phyloP scores from a whole-genome alignment of 345 rosid genomes.

The Salix dunnii region DNA sequence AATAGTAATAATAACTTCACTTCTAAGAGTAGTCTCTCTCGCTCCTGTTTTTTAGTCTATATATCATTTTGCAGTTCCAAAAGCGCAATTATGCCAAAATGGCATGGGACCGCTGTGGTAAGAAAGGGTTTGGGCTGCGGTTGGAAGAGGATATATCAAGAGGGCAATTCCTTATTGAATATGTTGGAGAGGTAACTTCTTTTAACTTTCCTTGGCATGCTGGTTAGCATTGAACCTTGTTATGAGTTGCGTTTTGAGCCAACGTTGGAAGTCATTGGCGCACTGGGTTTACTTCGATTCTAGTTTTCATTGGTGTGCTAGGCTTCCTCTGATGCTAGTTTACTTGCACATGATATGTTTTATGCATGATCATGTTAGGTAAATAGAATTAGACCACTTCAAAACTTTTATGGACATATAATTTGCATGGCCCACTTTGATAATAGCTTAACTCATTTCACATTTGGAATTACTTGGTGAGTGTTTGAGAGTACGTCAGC shows the following conservation, averaged over 20 bases:
- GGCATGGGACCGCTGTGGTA: constrained; percentile 75
- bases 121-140: constrained; percentile 93
- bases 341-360: background rate
- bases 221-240: constrained; percentile 4
- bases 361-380: background rate
- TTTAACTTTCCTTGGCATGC: too few species aligned
- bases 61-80: constrained; percentile 72
- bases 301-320: background rate
- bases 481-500: too few species aligned
- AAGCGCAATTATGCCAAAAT: constrained; percentile 67
- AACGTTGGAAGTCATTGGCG: background rate
- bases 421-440: background rate
- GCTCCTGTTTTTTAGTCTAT: constrained; percentile 7
- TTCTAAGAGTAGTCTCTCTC: background rate
- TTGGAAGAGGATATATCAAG: constrained; percentile 60
- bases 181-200: constrained; percentile 96
- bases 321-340: background rate
- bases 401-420: background rate
- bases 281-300: background rate
- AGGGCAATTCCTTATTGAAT: constrained; percentile 90
- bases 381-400: background rate
- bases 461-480: background rate
- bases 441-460: background rate
- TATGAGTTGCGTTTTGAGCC: background rate
- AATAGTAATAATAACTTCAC: background rate